Percentiles rank a stretch among this genome's conserved stretches.
Evolutionary conservation across 805 yeast genomes (phyloP).

Genomic region (fission yeast (Schizosaccharomyces pombe)): DNA sequence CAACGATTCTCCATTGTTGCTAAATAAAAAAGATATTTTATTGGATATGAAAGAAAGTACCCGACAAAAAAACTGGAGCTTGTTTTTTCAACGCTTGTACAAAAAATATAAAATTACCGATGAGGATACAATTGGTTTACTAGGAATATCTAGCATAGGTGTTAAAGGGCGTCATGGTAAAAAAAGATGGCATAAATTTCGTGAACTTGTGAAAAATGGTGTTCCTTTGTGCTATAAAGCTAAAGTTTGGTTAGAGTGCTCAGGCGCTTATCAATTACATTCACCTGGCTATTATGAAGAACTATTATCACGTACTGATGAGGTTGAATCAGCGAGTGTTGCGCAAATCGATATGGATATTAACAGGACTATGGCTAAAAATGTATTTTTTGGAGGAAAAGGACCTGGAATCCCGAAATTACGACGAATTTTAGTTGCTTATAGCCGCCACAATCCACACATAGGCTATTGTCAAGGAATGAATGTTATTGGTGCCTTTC

Average conservation of each 20-base stretch:
- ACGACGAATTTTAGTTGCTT: constrained; percentile 27
- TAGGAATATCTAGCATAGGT: constrained; percentile 21
- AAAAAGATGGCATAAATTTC: constrained; percentile 15
- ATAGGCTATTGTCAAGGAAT: constrained; percentile 38
- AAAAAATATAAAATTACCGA: not conserved
- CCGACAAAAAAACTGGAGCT: constrained; percentile 25
- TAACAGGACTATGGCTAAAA: constrained; percentile 32
- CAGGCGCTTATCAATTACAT: constrained; percentile 23
- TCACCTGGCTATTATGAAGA: constrained; percentile 27
- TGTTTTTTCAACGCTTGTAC: constrained; percentile 18
- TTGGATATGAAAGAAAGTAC: no score
- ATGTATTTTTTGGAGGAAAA: constrained; percentile 27
- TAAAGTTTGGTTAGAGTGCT: constrained; percentile 30
- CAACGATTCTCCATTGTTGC: no score
- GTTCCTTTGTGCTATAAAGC: constrained; percentile 27
- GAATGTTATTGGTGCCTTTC: constrained; percentile 34
- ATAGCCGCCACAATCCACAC: constrained; percentile 23
- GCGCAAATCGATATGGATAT: constrained; percentile 30
- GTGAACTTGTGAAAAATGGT: constrained; percentile 22
- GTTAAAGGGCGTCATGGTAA: constrained; percentile 12
- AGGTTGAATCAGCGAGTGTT: constrained; percentile 17
- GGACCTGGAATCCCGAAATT: constrained; percentile 32
- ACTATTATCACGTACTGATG: constrained; percentile 9
- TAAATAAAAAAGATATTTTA: no score
- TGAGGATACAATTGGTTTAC: not conserved